Evolutionary conservation across 805 yeast species (phyloP), one percentile per base, ranked within the genome.

Genomic region (Kurtzmaniella cleridarum): DNA sequence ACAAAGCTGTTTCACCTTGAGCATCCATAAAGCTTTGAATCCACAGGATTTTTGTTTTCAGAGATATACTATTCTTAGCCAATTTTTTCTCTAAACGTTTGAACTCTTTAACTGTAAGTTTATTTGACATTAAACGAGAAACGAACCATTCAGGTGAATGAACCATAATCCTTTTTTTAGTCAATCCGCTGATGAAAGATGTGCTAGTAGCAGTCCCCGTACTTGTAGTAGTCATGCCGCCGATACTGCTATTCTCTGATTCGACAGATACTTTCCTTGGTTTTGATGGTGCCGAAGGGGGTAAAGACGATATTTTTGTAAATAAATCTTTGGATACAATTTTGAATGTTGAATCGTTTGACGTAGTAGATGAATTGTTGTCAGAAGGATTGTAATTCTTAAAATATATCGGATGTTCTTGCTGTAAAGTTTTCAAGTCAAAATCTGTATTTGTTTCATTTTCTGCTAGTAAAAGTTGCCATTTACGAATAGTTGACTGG

Each of bases 381-480:
- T 10, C 17, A 7, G 18, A 5, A 7, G 24, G 24, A 5, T 20
- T 20, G 8, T 5, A 5, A 8, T 20, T 20, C 24, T 5, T 20
- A 5, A 20, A 5, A 5, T 20, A 11, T 5, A 13, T 12, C 6
- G 10, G 27, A 27, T 11, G 46, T 34, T 20, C 24, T 20, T 20
- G 24, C 8, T 28, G 38, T 26, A 60, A 47, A 0, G 52, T 34
- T n/a, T 44, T 51, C 30, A 69, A 54, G 39, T 68, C 70, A 37
- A 68, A 67, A 9, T 53, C 53, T 2, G 55, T 41, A 41, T 67
- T 69, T 5, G 59, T 55, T 45, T 67, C 71, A 43, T 55, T 60
- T 43, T 69, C 74, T 31, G 65, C 46, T n/a, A 68, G 47, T 11
- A 69, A 49, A 11, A 69, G 50, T 45, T 69, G 73, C 74, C 74